phyloP scores from a whole-genome alignment of 176 grass and related monocot genomes.

The Miscanthus lutarioriparius region DNA sequence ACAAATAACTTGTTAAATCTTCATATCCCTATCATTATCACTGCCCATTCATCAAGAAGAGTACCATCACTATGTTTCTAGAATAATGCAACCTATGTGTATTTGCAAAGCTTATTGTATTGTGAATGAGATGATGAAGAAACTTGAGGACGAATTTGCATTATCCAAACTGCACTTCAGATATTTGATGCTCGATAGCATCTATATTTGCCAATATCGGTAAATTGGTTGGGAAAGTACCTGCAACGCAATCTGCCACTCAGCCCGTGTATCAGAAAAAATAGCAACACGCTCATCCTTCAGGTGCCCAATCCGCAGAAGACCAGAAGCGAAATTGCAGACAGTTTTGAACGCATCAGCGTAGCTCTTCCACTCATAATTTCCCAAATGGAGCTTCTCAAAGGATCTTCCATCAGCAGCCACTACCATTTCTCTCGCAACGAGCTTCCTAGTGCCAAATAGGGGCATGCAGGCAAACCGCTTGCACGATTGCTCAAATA shows the following conservation, averaged over 20 bases:
- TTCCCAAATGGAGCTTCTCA: constrained; percentile 91
- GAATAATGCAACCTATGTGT: too few relatives aligned
- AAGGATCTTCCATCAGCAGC: constrained; percentile 67
- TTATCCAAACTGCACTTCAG: not conserved
- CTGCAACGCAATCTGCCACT: constrained; percentile 96
- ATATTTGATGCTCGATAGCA: not conserved
- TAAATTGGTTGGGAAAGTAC: constrained; percentile 37
- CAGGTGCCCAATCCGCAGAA: constrained; percentile 64
- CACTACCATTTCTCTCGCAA: constrained; percentile 58
- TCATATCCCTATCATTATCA: not conserved
- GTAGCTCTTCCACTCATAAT: constrained; percentile 86
- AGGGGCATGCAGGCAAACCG: constrained; percentile 65
- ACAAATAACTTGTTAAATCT: constrained; percentile 1
- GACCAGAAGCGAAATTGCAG: constrained; percentile 78
- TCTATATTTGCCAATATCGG: not conserved
- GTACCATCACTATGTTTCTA: not conserved
- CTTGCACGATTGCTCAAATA: constrained; percentile 83
- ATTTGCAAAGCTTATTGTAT: not conserved
- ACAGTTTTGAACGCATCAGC: constrained; percentile 68
- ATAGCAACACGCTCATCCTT: constrained; percentile 74
- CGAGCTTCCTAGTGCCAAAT: constrained; percentile 73
- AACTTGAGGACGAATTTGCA: not conserved
- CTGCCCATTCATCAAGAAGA: not conserved
- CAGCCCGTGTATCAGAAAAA: constrained; percentile 84
- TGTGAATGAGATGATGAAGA: not conserved